Percentiles rank a stretch among this genome's conserved stretches.
Evolutionary conservation across 192 early-diverging fungal species (phyloP).

Genomic region (Backusella mclennaniae): DNA sequence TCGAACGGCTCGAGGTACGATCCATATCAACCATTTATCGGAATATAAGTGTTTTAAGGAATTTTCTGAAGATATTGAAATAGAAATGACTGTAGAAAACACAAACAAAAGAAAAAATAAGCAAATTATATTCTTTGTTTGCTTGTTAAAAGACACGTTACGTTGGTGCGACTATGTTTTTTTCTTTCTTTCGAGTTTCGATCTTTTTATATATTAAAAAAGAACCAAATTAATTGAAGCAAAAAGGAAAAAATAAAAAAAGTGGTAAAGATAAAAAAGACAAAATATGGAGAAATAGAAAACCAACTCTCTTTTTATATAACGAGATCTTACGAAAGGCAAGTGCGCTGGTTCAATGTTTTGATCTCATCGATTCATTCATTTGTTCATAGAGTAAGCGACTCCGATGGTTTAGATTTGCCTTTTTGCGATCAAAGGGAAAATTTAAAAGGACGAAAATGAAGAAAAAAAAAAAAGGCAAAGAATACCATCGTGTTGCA

Average conservation of each 20-base stretch:
- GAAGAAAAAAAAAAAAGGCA: conserved; percentile 8
- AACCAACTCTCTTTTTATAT: neutral
- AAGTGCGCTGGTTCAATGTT: neutral
- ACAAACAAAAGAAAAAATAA: neutral
- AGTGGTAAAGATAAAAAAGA: neutral
- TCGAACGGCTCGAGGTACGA: neutral
- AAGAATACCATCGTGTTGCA: conserved; percentile 7
- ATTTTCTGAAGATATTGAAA: conserved; percentile 16
- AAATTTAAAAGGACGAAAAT: conserved; percentile 3
- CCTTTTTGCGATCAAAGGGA: conserved; percentile 4
- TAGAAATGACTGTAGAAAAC: neutral
- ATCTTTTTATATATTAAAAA: neutral
- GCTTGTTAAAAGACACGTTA: neutral
- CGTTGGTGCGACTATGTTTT: neutral
- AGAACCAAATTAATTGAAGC: neutral
- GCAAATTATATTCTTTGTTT: neutral
- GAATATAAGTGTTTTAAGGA: neutral
- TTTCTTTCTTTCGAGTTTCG: neutral
- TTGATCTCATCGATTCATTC: neutral
- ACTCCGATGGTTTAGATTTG: conserved; percentile 10
- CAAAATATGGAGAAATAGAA: neutral
- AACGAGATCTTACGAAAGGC: neutral
- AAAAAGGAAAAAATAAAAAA: neutral
- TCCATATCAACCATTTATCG: conserved; percentile 19
- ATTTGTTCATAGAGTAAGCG: neutral